Evolutionary conservation across 2,329 filamentous ascomycete genomes (phyloP).

Genomic region (Plenodomus lindquistii): DNA sequence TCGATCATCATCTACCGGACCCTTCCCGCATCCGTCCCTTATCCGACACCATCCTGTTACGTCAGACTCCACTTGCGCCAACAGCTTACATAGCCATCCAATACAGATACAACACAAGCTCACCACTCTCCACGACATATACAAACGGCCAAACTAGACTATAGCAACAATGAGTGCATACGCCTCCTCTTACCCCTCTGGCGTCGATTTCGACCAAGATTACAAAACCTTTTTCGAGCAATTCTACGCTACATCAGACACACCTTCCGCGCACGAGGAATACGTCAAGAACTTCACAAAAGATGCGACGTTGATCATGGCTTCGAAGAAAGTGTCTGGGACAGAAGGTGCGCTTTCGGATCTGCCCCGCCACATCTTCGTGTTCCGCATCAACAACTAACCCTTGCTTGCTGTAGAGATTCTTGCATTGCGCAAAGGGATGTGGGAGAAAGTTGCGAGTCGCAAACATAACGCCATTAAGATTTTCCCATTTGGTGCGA

Average conservation of each 20-base stretch:
- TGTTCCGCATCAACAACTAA: background rate
- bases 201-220: slow-evolving; percentile 44
- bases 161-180: slow-evolving; percentile 32
- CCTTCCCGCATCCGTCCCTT: no score
- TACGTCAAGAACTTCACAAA: slow-evolving; percentile 55
- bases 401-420: slow-evolving; percentile 51
- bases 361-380: background rate
- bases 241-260: slow-evolving; percentile 54
- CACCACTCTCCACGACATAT: background rate
- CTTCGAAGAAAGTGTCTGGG: slow-evolving; percentile 51
- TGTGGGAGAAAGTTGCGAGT: slow-evolving; percentile 58
- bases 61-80: background rate
- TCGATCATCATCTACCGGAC: no score
- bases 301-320: slow-evolving; percentile 59
- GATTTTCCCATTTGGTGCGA: slow-evolving; percentile 55
- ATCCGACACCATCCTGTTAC: no score
- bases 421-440: slow-evolving; percentile 53
- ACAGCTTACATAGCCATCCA: background rate
- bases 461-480: slow-evolving; percentile 52
- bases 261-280: slow-evolving; percentile 52
- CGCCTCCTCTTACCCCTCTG: slow-evolving; percentile 39
- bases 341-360: slow-evolving; percentile 45
- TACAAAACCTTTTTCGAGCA: slow-evolving; percentile 51
- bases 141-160: background rate
- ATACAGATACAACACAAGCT: background rate